These are phyloP conservation scores for Verticillium alfalfae DNA, from an alignment of 2,329 filamentous ascomycete species.

Conservation along the genomic window DNA sequence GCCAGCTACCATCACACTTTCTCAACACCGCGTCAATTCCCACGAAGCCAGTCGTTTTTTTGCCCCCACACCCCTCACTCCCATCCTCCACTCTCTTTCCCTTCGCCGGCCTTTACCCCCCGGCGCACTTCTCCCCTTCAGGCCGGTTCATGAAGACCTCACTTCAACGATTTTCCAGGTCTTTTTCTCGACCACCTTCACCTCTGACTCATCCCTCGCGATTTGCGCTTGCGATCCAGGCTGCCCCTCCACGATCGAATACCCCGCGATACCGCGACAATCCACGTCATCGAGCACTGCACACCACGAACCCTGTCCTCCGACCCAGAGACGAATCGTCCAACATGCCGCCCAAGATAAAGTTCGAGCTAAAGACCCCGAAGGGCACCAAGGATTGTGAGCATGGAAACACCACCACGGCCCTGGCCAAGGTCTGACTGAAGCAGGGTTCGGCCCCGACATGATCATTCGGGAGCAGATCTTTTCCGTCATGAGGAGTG, in stretches of 20 bases:
- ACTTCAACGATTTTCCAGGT: not conserved
- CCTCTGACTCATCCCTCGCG: not conserved
- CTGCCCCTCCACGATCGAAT: not conserved
- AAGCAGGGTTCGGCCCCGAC: slow-evolving; percentile 62
- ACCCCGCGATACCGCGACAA: not conserved
- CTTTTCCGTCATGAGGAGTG: slow-evolving; percentile 67
- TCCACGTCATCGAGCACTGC: not conserved
- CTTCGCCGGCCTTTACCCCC: not conserved
- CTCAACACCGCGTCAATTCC: not conserved
- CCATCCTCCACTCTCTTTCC: not conserved
- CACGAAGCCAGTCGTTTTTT: not conserved
- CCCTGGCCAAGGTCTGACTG: not conserved
- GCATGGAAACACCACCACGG: slow-evolving; percentile 9
- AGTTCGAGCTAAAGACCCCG: slow-evolving; percentile 75
- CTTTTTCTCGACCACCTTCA: not conserved
- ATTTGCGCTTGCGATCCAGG: not conserved
- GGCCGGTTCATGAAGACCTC: not conserved
- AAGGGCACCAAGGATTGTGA: slow-evolving; percentile 85
- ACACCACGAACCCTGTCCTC: not conserved
- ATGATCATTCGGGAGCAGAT: slow-evolving; percentile 78
- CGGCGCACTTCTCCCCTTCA: not conserved
- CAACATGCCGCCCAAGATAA: slow-evolving; percentile 34
- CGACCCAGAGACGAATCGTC: slow-evolving; percentile 2
- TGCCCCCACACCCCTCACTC: not conserved
- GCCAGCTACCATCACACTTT: not conserved